These are phyloP conservation scores for Scolecobasidium constrictum DNA, from an alignment of 2,329 filamentous ascomycete species.

Conservation along the genomic window DNA sequence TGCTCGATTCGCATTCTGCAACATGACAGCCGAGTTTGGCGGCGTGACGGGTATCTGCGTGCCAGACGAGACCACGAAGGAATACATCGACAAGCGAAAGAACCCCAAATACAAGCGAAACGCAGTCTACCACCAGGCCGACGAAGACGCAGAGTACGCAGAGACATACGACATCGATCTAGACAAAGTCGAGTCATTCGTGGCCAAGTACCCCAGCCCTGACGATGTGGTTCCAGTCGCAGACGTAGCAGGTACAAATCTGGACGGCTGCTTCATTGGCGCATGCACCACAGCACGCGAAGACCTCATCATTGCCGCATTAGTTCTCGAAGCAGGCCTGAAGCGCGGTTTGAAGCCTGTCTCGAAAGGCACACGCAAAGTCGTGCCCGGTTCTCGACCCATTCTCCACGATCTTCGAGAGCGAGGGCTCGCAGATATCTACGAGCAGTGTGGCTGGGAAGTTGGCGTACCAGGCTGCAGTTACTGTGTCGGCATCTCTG, in stretches of 20 bases:
- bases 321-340: constrained; percentile 30
- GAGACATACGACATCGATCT: constrained; percentile 28
- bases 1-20: constrained; percentile 36
- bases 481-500: constrained; percentile 34
- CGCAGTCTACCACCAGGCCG: constrained; percentile 29
- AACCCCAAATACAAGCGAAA: constrained; percentile 22
- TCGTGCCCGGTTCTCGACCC: constrained; percentile 30
- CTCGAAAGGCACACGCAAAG: constrained; percentile 25
- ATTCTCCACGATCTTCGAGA: constrained; percentile 27
- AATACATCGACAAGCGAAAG: constrained; percentile 25
- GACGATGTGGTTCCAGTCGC: constrained; percentile 33
- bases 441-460: constrained; percentile 31
- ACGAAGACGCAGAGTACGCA: constrained; percentile 28
- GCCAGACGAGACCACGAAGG: constrained; percentile 26
- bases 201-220: constrained; percentile 31
- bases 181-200: constrained; percentile 23
- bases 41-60: constrained; percentile 33
- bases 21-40: constrained; percentile 38
- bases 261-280: constrained; percentile 37
- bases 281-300: constrained; percentile 38
- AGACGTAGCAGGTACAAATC: constrained; percentile 19
- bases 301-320: constrained; percentile 31
- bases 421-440: constrained; percentile 26
- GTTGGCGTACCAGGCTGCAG: constrained; percentile 33
- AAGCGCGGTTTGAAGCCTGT: constrained; percentile 20